These are phyloP conservation scores for Sugiyamaella castrensis DNA, from an alignment of 1,139 yeast genomes.

Conservation along the genomic window DNA sequence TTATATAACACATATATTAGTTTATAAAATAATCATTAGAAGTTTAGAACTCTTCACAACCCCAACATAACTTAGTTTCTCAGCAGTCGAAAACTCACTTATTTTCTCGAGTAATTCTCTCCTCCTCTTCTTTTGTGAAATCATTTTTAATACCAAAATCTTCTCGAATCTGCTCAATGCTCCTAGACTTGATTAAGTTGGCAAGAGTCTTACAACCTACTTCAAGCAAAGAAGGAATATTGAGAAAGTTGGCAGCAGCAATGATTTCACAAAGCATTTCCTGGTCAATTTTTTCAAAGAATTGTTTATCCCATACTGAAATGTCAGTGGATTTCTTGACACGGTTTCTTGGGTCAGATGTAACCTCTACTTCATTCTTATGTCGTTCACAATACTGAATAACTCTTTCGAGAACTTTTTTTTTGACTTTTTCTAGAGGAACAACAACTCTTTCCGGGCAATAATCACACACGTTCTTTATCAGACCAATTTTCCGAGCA, in stretches of 20 bases:
- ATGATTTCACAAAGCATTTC: neutral
- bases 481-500: neutral
- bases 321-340: constrained; percentile 1
- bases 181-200: neutral
- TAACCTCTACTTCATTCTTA: neutral
- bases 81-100: neutral
- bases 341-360: neutral
- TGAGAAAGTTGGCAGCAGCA: neutral
- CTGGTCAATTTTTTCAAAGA: neutral
- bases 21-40: too few relatives aligned
- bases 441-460: neutral
- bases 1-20: too few relatives aligned
- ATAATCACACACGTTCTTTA: neutral
- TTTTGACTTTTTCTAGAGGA: neutral
- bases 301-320: constrained; percentile 1
- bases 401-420: neutral
- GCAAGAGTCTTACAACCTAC: constrained; percentile 1
- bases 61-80: too few relatives aligned
- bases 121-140: neutral
- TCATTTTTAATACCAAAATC: neutral
- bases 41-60: too few relatives aligned
- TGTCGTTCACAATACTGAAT: neutral
- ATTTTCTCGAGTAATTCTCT: neutral
- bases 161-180: neutral
- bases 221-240: neutral